Evolutionary conservation across 78 protist genomes (phyloP), one percentile per base, ranked within the genome.

Genomic region (Dictyostelium intermedium): DNA sequence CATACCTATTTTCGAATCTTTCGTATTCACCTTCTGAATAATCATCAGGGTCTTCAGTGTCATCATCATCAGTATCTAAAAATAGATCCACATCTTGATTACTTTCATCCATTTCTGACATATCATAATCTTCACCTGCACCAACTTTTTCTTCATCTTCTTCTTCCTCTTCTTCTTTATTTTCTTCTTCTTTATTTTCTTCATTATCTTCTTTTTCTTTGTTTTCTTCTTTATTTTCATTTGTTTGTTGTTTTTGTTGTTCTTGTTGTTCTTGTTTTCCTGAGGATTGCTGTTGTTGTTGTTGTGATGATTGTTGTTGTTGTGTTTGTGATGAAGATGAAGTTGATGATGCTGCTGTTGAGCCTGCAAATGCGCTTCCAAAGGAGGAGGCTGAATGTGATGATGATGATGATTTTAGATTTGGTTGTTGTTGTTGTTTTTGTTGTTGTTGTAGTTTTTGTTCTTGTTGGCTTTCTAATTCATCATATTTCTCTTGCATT

Each of bases 31-130:
- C 25, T 1, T 23, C 60, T 23, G 39, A 20, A 8, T 5, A 20
- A n/a, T 39, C 82, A 10, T 37, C 56, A 23, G n/a, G n/a, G n/a
- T 30, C 34, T 13, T 76, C 82, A 1, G 39, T 50, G 13, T 74
- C 82, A 23, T 32, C 82, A 23, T 37, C 82, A 30, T 72, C 79
- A 34, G 39, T 34, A 72, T 72, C 79, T 32, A 72, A 72, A 72
- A 72, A 34, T 13, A 16, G 37, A 34, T 72, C 79, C 18, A 35
- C 79, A 11, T 72, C 79, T 18, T 13, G 18, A 34, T 72, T 72
- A 34, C n/a, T 72, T 34, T 72, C 79, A 18, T 72, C 79, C 45
- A 34, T 3, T 16, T 72, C 79, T 32, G 39, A 27, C 45, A 34
- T 27, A 72, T 72, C 45, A 72, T 72, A 34, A 14, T 72, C 79